A percentile compares a stretch with the other conserved stretches of the same genome.
These are phyloP conservation scores for Kwoniella europaea DNA, from an alignment of 768 basidiomycete species.

Conservation along the genomic window DNA sequence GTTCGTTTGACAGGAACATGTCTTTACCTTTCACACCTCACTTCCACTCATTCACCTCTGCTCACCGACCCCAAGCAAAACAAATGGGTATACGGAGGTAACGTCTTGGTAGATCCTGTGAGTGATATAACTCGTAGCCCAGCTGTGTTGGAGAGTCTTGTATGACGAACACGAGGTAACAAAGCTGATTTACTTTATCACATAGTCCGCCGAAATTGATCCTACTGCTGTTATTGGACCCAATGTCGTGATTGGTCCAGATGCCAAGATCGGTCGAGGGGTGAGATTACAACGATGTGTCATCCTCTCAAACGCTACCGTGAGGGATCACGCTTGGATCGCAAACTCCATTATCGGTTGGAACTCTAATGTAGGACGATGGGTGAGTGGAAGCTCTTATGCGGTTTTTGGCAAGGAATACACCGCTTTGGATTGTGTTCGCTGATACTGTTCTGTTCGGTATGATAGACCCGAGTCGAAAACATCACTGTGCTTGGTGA, in stretches of 20 bases:
- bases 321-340: constrained; percentile 62
- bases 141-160: no score
- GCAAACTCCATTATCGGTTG: constrained; percentile 62
- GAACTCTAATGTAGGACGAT: constrained; percentile 60
- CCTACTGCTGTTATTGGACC: constrained; percentile 61
- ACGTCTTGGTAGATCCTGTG: constrained; percentile 62
- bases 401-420: background rate
- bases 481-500: constrained; percentile 62
- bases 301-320: constrained; percentile 60
- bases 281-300: constrained; percentile 62
- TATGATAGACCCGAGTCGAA: constrained; percentile 54
- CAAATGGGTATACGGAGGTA: constrained; percentile 61
- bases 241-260: constrained; percentile 62
- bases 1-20: constrained; percentile 56
- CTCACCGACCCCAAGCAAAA: constrained; percentile 59
- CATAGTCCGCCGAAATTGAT: constrained; percentile 57
- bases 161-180: no score
- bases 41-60: constrained; percentile 56
- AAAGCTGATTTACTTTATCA: background rate
- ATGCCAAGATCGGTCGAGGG: constrained; percentile 61
- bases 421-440: background rate
- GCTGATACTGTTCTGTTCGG: no score
- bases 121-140: constrained; percentile 17
- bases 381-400: constrained; percentile 41
- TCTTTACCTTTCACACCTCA: constrained; percentile 62